A percentile compares a stretch with the other conserved stretches of the same genome.
phyloP scores from a whole-genome alignment of 2,329 filamentous ascomycete species.

The Xylaria sp. region DNA sequence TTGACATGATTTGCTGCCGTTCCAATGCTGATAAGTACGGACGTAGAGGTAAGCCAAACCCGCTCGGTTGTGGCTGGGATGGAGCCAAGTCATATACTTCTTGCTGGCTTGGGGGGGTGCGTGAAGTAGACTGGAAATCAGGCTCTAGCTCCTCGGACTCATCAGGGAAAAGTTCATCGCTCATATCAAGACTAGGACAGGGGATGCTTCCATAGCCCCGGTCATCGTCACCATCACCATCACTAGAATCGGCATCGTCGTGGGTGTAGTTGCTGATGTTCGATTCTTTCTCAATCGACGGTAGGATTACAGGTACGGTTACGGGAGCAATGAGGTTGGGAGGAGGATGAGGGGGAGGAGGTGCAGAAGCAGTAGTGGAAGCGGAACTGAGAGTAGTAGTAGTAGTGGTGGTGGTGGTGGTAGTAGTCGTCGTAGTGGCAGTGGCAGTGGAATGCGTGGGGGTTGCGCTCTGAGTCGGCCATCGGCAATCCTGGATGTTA shows the following conservation, averaged over 20 bases:
- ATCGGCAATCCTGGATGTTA: slow-evolving; percentile 42
- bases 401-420: too few relatives aligned
- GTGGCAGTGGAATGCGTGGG: neutral
- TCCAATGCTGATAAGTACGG: slow-evolving; percentile 44
- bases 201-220: neutral
- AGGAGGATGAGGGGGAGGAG: neutral
- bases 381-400: neutral
- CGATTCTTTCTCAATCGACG: slow-evolving; percentile 42
- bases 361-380: neutral
- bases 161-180: neutral
- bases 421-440: too few relatives aligned
- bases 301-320: slow-evolving; percentile 31
- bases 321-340: neutral
- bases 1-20: slow-evolving; percentile 39
- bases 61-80: slow-evolving; percentile 35
- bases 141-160: neutral
- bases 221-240: neutral
- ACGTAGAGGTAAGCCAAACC: slow-evolving; percentile 40
- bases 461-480: slow-evolving; percentile 5
- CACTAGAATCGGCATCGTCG: slow-evolving; percentile 2
- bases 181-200: too few relatives aligned
- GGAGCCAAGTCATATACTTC: slow-evolving; percentile 35
- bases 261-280: neutral
- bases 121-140: neutral
- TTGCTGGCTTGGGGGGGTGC: slow-evolving; percentile 37